These are phyloP conservation scores for Starmera quercuum DNA, from an alignment of 805 yeast genomes.

Conservation along the genomic window DNA sequence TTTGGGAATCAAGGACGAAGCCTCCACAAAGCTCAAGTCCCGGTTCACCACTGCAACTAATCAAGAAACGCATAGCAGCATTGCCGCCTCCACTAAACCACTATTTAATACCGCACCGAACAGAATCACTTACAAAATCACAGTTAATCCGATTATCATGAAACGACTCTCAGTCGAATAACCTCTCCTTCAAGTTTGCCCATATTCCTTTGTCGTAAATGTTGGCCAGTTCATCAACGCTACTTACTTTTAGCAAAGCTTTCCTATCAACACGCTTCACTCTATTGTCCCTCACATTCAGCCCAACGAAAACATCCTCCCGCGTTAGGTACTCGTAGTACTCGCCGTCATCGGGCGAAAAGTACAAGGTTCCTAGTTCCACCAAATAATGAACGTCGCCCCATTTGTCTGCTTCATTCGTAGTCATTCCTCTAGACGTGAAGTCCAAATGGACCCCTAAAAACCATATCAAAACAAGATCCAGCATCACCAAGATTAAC, in stretches of 20 bases:
- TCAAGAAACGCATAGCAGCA: too few relatives aligned
- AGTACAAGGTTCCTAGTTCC: constrained; percentile 29
- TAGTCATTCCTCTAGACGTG: constrained; percentile 57
- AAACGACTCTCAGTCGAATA: too few relatives aligned
- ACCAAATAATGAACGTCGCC: constrained; percentile 44
- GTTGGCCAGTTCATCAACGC: neutral
- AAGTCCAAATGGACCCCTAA: constrained; percentile 39
- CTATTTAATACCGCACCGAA: too few relatives aligned
- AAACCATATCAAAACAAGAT: constrained; percentile 32
- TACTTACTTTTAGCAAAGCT: neutral
- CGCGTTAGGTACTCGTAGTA: constrained; percentile 1
- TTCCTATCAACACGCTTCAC: neutral
- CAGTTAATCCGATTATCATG: too few relatives aligned
- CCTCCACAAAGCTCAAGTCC: constrained; percentile 2
- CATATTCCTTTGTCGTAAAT: neutral
- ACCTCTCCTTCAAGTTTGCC: neutral
- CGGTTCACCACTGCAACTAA: constrained; percentile 6
- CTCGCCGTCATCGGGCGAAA: constrained; percentile 4
- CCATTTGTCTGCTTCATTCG: constrained; percentile 71
- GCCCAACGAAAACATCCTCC: neutral
- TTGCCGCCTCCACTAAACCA: too few relatives aligned
- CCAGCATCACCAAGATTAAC: constrained; percentile 33
- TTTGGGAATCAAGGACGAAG: constrained; percentile 2
- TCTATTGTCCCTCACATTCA: neutral
- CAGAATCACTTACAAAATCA: too few relatives aligned